phyloP scores from a whole-genome alignment of 768 basidiomycete genomes.

The Naganishia vaughanmartiniae region DNA sequence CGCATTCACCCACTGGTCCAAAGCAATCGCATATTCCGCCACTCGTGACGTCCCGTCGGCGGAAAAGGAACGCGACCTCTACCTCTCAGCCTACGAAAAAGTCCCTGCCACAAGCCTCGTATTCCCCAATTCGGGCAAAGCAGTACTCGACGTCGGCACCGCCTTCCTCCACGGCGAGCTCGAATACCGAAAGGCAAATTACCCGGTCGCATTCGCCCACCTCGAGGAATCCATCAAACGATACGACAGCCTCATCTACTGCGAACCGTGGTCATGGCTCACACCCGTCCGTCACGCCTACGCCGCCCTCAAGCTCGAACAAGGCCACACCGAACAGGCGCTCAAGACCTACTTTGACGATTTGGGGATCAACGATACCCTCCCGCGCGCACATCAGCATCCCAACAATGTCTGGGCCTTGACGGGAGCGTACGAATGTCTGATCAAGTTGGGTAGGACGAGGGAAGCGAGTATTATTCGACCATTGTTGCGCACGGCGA shows the following conservation, averaged over 20 bases:
- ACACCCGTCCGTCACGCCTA: slow-evolving; percentile 43
- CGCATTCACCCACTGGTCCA: slow-evolving; percentile 36
- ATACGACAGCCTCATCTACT: slow-evolving; percentile 39
- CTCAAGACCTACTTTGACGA: slow-evolving; percentile 38
- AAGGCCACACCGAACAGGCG: slow-evolving; percentile 38
- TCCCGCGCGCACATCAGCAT: slow-evolving; percentile 40
- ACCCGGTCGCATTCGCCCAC: slow-evolving; percentile 38
- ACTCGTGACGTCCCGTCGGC: slow-evolving; percentile 34
- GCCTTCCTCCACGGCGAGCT: slow-evolving; percentile 44
- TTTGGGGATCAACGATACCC: slow-evolving; percentile 36
- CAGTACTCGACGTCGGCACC: slow-evolving; percentile 37
- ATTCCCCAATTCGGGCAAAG: slow-evolving; percentile 37
- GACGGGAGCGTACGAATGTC: slow-evolving; percentile 44
- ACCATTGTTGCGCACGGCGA: slow-evolving; percentile 35
- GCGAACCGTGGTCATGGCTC: slow-evolving; percentile 47
- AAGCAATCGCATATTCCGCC: slow-evolving; percentile 39
- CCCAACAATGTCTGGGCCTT: slow-evolving; percentile 47
- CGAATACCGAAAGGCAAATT: slow-evolving; percentile 42
- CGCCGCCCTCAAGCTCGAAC: slow-evolving; percentile 43
- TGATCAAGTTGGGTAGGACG: slow-evolving; percentile 34
- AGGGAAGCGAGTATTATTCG: slow-evolving; percentile 35
- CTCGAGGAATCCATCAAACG: slow-evolving; percentile 38
- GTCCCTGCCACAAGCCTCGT: slow-evolving; percentile 34
- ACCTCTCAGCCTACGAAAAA: slow-evolving; percentile 23
- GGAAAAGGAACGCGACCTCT: slow-evolving; percentile 26